A percentile compares a stretch with the other conserved stretches of the same genome.
phyloP scores from a whole-genome alignment of 257 asterid species.

The Ehretia macrophylla region DNA sequence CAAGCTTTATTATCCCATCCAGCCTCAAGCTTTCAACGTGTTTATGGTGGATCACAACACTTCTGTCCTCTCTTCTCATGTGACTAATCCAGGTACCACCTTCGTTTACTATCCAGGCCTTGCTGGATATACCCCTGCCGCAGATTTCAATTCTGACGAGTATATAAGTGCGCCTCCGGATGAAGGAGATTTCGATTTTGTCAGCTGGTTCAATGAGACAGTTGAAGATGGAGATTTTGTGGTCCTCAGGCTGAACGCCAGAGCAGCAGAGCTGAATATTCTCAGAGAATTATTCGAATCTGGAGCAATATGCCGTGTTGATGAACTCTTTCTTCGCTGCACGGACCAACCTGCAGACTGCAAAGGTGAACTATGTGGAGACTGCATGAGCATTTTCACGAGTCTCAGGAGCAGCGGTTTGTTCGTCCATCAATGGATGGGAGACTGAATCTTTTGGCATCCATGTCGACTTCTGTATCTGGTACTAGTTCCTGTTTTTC shows the following conservation, averaged over 20 bases:
- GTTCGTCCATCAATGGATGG: conserved; percentile 70
- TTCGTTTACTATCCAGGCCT: conserved; percentile 72
- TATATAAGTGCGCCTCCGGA: conserved; percentile 53
- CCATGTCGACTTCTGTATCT: neutral
- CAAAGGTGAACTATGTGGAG: conserved; percentile 27
- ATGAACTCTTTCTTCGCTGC: conserved; percentile 67
- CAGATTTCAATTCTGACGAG: conserved; percentile 45
- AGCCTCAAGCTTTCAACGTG: conserved; percentile 40
- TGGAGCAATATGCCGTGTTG: conserved; percentile 35
- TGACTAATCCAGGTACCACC: conserved; percentile 61
- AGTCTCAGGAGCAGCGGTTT: conserved; percentile 70
- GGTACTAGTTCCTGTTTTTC: neutral
- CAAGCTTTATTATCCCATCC: conserved; percentile 39
- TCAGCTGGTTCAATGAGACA: conserved; percentile 66
- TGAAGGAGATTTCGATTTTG: conserved; percentile 64
- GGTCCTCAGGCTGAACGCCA: conserved; percentile 66
- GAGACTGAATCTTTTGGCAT: conserved; percentile 31
- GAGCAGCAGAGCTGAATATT: conserved; percentile 46
- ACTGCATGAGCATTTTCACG: conserved; percentile 41
- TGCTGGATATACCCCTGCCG: conserved; percentile 24
- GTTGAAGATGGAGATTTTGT: conserved; percentile 61
- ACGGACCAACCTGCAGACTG: conserved; percentile 37
- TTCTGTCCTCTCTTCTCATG: conserved; percentile 59
- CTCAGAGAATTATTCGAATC: conserved; percentile 53
- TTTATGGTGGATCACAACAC: conserved; percentile 66